Evolutionary conservation across 345 rosid genomes (phyloP).

Genomic region (Lenwebbia sp.): DNA sequence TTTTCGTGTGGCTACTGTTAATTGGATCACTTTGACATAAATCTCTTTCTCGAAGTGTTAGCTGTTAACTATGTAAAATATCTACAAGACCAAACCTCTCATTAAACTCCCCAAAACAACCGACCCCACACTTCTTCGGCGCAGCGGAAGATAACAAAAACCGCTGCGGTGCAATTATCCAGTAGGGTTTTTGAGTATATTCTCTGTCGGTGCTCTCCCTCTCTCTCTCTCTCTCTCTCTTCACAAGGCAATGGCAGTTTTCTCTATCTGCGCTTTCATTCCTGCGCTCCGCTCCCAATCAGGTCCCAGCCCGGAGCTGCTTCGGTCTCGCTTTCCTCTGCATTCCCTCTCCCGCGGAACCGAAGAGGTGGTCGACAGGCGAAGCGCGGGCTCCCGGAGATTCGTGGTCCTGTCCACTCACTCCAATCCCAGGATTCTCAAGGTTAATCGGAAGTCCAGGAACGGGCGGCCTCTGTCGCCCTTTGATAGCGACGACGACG

Average conservation of each 20-base stretch:
- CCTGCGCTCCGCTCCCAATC: background rate
- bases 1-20: background rate
- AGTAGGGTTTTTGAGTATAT: conserved; percentile 14
- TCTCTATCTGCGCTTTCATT: background rate
- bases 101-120: background rate
- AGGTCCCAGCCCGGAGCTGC: background rate
- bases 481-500: conserved; percentile 34
- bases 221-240: background rate
- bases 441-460: conserved; percentile 56
- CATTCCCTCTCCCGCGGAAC: background rate
- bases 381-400: conserved; percentile 8
- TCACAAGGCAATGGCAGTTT: conserved; percentile 2
- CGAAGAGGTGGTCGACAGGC: background rate
- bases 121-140: background rate
- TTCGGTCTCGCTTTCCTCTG: background rate
- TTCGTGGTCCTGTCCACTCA: conserved; percentile 48
- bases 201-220: background rate
- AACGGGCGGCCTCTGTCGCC: conserved; percentile 37
- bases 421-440: conserved; percentile 71
- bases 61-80: background rate
- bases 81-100: background rate
- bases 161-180: background rate
- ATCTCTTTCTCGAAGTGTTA: background rate
- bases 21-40: background rate
- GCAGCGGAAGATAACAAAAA: background rate